Evolutionary conservation across 2,329 filamentous ascomycete species (phyloP).

Genomic region (Aspergillus sp.): DNA sequence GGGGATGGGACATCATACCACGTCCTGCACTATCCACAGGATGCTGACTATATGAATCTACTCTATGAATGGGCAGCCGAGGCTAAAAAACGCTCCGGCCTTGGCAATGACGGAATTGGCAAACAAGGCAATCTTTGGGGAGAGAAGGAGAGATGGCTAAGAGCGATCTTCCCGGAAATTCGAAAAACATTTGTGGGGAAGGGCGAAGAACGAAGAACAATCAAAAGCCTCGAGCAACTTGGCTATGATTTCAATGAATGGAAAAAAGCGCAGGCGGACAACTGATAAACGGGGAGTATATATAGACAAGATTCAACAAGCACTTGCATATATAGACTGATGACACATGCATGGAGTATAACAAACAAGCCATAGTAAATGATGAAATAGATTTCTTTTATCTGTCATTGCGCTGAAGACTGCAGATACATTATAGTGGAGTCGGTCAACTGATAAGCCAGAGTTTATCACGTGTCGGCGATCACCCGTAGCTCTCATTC

Average conservation of each 20-base stretch:
- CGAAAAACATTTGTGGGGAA: slow-evolving; percentile 65
- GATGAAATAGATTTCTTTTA: too few relatives aligned
- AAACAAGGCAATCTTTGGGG: slow-evolving; percentile 71
- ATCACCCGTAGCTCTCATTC: slow-evolving; percentile 20
- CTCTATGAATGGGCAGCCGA: slow-evolving; percentile 39
- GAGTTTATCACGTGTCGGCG: slow-evolving; percentile 27
- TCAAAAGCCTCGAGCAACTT: slow-evolving; percentile 65
- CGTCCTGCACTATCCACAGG: slow-evolving; percentile 45
- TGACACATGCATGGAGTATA: too few relatives aligned
- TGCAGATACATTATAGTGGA: too few relatives aligned
- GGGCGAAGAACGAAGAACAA: slow-evolving; percentile 53
- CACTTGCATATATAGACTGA: too few relatives aligned
- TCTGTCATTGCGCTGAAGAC: too few relatives aligned
- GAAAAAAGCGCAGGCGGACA: slow-evolving; percentile 15
- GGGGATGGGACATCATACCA: slow-evolving; percentile 52
- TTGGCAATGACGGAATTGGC: slow-evolving; percentile 46
- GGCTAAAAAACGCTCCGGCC: slow-evolving; percentile 30
- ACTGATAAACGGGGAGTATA: too few relatives aligned
- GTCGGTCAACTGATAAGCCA: too few relatives aligned
- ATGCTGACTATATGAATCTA: slow-evolving; percentile 42
- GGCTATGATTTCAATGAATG: slow-evolving; percentile 58
- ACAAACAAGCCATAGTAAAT: too few relatives aligned
- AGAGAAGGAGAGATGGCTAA: slow-evolving; percentile 66
- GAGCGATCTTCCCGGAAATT: slow-evolving; percentile 63
- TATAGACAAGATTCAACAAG: too few relatives aligned